phyloP scores from a whole-genome alignment of 1,284 basidiomycete species.

The Irpex lacteus region DNA sequence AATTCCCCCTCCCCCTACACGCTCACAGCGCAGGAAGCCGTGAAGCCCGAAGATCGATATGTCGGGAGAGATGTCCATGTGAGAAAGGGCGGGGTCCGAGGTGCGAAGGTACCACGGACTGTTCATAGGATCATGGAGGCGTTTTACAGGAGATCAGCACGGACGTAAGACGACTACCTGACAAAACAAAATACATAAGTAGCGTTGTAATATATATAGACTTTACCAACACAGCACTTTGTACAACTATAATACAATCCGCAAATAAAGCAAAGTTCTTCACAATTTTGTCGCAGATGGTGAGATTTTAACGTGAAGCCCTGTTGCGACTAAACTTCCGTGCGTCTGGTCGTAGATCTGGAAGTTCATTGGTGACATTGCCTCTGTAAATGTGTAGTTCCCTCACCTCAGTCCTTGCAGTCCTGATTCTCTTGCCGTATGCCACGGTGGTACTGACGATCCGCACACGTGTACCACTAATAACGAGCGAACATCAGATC shows the following conservation, averaged over 20 bases:
- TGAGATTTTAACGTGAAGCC: constrained; percentile 36
- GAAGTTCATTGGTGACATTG: not conserved
- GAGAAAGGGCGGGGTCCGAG: not conserved
- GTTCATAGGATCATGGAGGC: not conserved
- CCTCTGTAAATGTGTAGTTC: too few relatives aligned
- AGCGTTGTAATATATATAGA: too few relatives aligned
- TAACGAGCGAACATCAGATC: not conserved
- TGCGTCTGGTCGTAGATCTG: constrained; percentile 38
- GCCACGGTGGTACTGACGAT: constrained; percentile 16
- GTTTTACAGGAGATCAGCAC: not conserved
- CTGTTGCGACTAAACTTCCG: constrained; percentile 33
- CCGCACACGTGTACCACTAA: constrained; percentile 10
- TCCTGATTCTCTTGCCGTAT: constrained; percentile 13
- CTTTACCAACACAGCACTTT: too few relatives aligned
- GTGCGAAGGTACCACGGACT: not conserved
- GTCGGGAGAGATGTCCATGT: not conserved
- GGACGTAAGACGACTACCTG: not conserved
- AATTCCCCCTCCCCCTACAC: not conserved
- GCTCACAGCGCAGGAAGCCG: not conserved
- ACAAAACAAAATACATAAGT: not conserved
- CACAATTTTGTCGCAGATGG: constrained; percentile 23
- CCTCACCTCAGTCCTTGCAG: constrained; percentile 14
- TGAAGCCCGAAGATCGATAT: not conserved
- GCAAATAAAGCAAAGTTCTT: not conserved
- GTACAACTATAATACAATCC: not conserved